These are phyloP conservation scores for Ottelia alismoides DNA, from an alignment of 106 monocot species.

Conservation along the genomic window DNA sequence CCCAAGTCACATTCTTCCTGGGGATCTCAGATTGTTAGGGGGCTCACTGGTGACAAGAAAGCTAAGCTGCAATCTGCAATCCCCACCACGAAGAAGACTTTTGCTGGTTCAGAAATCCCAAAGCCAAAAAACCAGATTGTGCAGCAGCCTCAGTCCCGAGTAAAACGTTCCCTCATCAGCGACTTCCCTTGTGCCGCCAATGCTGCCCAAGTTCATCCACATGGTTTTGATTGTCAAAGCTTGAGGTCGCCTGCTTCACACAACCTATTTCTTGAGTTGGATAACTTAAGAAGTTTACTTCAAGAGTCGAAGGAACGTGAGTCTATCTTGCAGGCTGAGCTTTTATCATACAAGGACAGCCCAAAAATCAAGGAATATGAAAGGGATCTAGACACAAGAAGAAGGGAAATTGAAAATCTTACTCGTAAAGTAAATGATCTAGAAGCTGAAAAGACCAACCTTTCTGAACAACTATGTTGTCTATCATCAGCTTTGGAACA, in stretches of 20 bases:
- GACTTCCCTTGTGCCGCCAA: constrained; percentile 54
- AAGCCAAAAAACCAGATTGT: constrained; percentile 28
- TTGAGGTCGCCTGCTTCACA: constrained; percentile 55
- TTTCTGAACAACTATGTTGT: constrained; percentile 54
- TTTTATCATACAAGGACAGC: constrained; percentile 38
- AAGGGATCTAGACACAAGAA: constrained; percentile 45
- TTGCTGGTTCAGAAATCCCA: constrained; percentile 21
- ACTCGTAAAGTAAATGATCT: constrained; percentile 22
- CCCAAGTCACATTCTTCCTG: constrained; percentile 64
- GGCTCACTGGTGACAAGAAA: constrained; percentile 70
- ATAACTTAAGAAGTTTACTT: constrained; percentile 60
- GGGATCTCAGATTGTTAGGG: constrained; percentile 91
- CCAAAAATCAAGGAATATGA: constrained; percentile 45
- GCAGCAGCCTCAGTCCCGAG: constrained; percentile 44
- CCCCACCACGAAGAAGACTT: constrained; percentile 45
- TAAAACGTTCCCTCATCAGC: constrained; percentile 68
- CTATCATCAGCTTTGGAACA: constrained; percentile 27
- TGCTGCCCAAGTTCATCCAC: constrained; percentile 81
- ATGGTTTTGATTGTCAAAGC: constrained; percentile 40
- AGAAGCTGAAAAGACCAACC: constrained; percentile 51
- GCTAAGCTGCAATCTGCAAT: constrained; percentile 32
- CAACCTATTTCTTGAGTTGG: constrained; percentile 73
- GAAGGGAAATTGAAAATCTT: constrained; percentile 38
- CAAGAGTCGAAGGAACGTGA: constrained; percentile 75
- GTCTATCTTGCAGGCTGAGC: constrained; percentile 30